These are phyloP conservation scores for Paspalum notatum DNA, from an alignment of 176 grass and related monocot species.

Conservation along the genomic window DNA sequence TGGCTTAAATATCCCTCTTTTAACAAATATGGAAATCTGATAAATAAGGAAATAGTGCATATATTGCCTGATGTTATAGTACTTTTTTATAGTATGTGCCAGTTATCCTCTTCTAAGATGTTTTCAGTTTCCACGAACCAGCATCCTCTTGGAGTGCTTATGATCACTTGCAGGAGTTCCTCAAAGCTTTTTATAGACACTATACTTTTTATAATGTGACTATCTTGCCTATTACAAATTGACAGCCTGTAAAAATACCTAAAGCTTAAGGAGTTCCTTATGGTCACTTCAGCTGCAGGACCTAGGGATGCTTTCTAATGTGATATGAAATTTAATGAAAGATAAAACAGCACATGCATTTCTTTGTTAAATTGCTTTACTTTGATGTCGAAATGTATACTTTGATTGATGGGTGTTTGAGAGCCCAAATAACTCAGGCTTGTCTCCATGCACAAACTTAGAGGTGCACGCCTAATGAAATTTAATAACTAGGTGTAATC, in stretches of 20 bases:
- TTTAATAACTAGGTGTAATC: neutral
- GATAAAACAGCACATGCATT: neutral
- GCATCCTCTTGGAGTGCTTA: no score
- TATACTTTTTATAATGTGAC: no score
- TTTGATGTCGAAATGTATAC: neutral
- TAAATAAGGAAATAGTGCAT: neutral
- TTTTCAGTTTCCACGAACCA: neutral
- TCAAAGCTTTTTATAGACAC: no score
- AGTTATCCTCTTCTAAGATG: neutral
- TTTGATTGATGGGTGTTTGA: constrained; percentile 19
- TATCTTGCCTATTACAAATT: neutral
- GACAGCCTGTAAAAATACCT: neutral
- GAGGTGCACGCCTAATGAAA: constrained; percentile 8
- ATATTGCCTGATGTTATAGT: neutral
- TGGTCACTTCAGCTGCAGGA: neutral
- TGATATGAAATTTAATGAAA: neutral
- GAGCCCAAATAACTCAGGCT: neutral
- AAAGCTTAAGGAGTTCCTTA: neutral
- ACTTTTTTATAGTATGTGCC: neutral
- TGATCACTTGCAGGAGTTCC: no score
- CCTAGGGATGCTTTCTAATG: neutral
- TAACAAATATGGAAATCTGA: neutral
- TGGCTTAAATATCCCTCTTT: neutral
- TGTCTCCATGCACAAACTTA: constrained; percentile 5
- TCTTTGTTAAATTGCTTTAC: neutral